phyloP scores from a whole-genome alignment of 805 yeast species.

The Kluyveromyces lactis region DNA sequence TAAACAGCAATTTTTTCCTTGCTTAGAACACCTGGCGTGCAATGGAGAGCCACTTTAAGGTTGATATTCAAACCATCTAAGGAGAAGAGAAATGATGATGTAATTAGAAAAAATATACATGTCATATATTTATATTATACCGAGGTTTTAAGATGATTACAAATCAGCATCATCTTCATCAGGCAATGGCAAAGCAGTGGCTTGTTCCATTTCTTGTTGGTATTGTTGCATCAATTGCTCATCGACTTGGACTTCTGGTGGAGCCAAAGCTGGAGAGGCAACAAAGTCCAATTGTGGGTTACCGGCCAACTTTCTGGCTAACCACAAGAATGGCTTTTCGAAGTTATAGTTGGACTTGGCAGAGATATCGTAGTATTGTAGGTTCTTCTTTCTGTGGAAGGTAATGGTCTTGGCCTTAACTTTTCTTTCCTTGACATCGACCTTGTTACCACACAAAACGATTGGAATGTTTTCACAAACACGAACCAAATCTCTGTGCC shows the following conservation, averaged over 20 bases:
- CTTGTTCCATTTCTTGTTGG: conserved; percentile 99
- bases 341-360: conserved; percentile 99
- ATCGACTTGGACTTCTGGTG: conserved; percentile 98
- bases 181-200: conserved; percentile 98
- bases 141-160: neutral
- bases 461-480: conserved; percentile 99
- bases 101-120: neutral
- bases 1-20: no score
- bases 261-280: conserved; percentile 95
- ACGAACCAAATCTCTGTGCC: conserved; percentile 99
- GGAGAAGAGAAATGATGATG: conserved; percentile 58
- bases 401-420: conserved; percentile 99
- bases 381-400: conserved; percentile 99
- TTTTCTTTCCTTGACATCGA: conserved; percentile 98
- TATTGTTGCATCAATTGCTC: conserved; percentile 94
- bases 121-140: neutral
- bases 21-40: no score
- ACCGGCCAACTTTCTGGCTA: conserved; percentile 98
- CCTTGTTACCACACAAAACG: conserved; percentile 98
- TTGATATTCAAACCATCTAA: no score
- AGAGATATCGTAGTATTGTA: conserved; percentile 98
- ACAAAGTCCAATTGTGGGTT: conserved; percentile 97
- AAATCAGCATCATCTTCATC: conserved; percentile 98
- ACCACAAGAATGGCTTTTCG: conserved; percentile 99
- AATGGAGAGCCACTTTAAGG: no score